Base-by-base conservation (phyloP, 106 monocot genomes). In the Dioscorea zingiberensis region DNA sequence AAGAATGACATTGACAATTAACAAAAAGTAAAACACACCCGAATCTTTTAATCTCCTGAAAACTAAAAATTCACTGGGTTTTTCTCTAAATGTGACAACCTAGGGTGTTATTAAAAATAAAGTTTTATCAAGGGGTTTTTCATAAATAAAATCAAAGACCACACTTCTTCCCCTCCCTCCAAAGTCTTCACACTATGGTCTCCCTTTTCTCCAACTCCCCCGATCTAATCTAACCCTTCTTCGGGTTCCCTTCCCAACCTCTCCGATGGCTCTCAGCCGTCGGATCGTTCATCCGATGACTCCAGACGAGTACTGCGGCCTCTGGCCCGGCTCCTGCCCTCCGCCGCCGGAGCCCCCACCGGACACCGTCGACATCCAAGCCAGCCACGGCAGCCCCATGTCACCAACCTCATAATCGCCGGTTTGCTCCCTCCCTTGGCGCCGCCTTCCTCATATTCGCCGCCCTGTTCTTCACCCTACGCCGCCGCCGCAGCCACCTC, bases 201-300 rank as follows among this genome's bases (percentile, higher is more conserved):
- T n/a, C n/a, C n/a, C n/a, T 18, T 14, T 62, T 22, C 28, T 44
- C 14, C 61, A 30, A 0, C 61, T 29, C 28, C 28, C 9, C 61
- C 38, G 4, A 25, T 28, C n/a, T n/a, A n/a, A n/a, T n/a, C n/a
- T n/a, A n/a, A n/a, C n/a, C n/a, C n/a, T n/a, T n/a, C n/a, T n/a
- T n/a, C n/a, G n/a, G n/a, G n/a, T n/a, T n/a, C n/a, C n/a, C n/a
- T n/a, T 17, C 14, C 19, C 13, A 19, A 1, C 14, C 47, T 17
- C 48, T 24, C 14, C 64, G 22, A 64, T 64, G 64, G 64, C 64
- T 47, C 47, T 44, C 48, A 3, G 21, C 44, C 64, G 22, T 24
- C 64, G 64, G 26, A 8, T 64, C 14, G 47, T 64, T 23, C 21
- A 48, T 5, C 64, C 64, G 4, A 21, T 1, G 21, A 13, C 51